A percentile compares a stretch with the other conserved stretches of the same genome.
Evolutionary conservation across 805 yeast species (phyloP).

Genomic region (Nakazawaea wickerhamii): DNA sequence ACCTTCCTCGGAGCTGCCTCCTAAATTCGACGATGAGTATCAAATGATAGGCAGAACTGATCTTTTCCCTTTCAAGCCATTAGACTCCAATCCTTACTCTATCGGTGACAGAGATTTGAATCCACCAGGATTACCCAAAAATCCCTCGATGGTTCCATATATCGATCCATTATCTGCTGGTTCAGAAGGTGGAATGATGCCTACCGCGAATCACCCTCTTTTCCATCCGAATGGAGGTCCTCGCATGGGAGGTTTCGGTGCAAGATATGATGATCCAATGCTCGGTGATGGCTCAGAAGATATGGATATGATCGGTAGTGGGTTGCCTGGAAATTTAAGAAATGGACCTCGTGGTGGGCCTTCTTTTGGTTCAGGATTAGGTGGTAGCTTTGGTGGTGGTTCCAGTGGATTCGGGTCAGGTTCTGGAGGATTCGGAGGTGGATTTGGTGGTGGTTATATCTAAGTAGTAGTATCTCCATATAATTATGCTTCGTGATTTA

Average conservation of each 20-base stretch:
- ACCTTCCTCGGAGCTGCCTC: conserved; percentile 6
- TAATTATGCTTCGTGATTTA: too few species aligned
- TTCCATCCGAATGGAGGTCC: conserved; percentile 29
- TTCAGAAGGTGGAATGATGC: conserved; percentile 47
- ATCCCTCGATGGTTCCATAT: conserved; percentile 38
- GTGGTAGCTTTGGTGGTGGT: conserved; percentile 15
- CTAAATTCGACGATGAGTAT: conserved; percentile 14
- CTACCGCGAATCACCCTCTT: conserved; percentile 45
- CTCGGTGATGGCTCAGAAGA: conserved; percentile 40
- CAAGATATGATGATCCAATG: conserved; percentile 48
- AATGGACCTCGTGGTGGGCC: not conserved
- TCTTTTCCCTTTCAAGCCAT: not conserved
- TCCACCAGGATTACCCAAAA: conserved; percentile 35
- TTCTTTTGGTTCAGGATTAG: conserved; percentile 6
- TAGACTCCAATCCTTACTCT: conserved; percentile 11
- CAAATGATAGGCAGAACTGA: conserved; percentile 5
- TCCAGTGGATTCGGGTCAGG: too few species aligned
- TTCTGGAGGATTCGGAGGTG: too few species aligned
- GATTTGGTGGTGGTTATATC: conserved; percentile 7
- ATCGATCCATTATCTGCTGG: conserved; percentile 32
- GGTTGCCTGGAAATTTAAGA: conserved; percentile 36
- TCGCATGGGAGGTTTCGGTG: conserved; percentile 27
- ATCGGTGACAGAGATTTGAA: conserved; percentile 49
- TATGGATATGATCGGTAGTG: conserved; percentile 37
- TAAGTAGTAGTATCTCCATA: too few species aligned